Percentiles rank a stretch among this genome's conserved stretches.
Evolutionary conservation across 345 rosid species (phyloP).

Genomic region (Citrus australasica): DNA sequence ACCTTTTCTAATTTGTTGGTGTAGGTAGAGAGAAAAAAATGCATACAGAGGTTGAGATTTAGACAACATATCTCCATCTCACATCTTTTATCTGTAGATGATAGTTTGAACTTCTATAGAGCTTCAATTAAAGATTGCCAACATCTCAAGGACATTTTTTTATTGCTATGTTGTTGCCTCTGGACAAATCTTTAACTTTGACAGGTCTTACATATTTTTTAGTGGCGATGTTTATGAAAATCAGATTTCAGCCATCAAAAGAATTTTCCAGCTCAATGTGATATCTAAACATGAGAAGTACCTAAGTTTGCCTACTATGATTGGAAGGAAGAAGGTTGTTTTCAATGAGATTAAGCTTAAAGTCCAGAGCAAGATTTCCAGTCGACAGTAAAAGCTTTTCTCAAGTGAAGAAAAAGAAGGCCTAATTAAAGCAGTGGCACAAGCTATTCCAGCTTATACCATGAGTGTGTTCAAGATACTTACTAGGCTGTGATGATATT

Average conservation of each 20-base stretch:
- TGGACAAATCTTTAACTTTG: background rate
- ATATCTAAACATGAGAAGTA: background rate
- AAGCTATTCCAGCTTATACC: background rate
- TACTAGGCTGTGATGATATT: background rate
- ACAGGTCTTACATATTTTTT: background rate
- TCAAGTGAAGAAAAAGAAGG: background rate
- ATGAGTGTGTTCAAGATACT: background rate
- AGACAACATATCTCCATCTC: background rate
- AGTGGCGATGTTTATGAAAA: background rate
- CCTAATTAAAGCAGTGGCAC: background rate
- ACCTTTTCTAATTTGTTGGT: background rate
- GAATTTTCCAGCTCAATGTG: background rate
- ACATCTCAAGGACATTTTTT: background rate
- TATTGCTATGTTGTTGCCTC: background rate
- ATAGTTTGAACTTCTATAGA: background rate
- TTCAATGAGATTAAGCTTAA: background rate
- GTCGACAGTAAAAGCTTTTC: background rate
- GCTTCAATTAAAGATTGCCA: background rate
- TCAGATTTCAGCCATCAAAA: background rate
- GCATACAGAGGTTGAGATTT: background rate
- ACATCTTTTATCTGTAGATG: background rate
- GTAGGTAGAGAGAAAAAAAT: background rate
- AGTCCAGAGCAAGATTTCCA: background rate
- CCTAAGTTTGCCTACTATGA: background rate
- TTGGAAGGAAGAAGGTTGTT: background rate